Evolutionary conservation across 2,329 filamentous ascomycete species (phyloP), one percentile per base, ranked within the genome.

Genomic region (Sphaceloma murrayae): DNA sequence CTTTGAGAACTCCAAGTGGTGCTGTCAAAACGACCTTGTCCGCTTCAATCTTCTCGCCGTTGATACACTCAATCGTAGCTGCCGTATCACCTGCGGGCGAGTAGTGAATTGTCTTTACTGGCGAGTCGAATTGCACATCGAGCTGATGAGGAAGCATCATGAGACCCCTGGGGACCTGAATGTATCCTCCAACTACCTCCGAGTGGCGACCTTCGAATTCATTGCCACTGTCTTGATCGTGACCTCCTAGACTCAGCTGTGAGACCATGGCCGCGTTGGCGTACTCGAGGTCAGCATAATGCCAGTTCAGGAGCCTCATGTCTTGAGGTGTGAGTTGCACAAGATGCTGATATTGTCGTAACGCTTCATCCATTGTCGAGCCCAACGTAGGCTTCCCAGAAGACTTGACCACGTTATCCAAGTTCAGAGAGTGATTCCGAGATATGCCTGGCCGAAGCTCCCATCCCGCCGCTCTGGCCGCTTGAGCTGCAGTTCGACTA

Each of bases 221-320:
- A 55, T 98, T 95, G 0, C 91, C 91, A 39, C 88, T 87, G 58
- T 98, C 93, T 56, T 98, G 87, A 62, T 98, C 93, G 85, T 93
- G 96, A 0, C 88, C 81, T 5, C 81, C 78, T 10, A 98, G 75
- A 61, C 89, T 96, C 13, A 98, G 74, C 50, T 83, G 82, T 52
- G 83, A 80, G 45, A 94, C 78, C 52, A 87, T 93, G 2, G 80
- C 85, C 2, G 91, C 91, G 61, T 96, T 98, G 50, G 89, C 93
- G 59, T 98, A 98, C 62, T 98, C 91, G 10, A 98, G 73, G 58
- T 98, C 98, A 52, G 93, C 93, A 61, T 95, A 83, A 62, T 98
- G 93, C 91, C 91, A 98, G 58, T 95, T 98, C 56, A 96, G 74
- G 11, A 98, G 70, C 34, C 91, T 78, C 62, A 94, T 80, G 56